Base-by-base conservation (phyloP, 441 rosid species). In the Populus hybrid region DNA sequence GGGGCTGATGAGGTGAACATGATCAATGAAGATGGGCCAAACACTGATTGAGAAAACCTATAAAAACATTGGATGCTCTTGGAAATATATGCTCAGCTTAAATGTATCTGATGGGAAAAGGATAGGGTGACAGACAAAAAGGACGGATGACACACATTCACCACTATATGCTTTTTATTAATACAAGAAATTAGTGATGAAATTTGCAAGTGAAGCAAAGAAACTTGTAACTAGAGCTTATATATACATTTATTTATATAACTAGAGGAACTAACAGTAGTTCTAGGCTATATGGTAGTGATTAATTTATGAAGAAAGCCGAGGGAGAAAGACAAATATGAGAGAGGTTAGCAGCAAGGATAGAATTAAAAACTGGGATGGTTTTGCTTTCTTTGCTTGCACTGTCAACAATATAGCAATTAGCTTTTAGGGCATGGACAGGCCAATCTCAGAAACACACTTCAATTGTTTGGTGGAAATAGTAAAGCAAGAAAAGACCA, bases 141-240 rank as follows among this genome's bases (percentile, higher is more conserved):
- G 57, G 57, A 46, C 18, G 57, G 57, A 4, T 46, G 57, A 46
- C 57, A 46, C 57, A 46, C 57, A 46, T 46, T 46, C 57, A 46
- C 57, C 57, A 46, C 57, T 46, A 46, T 46, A 14, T 46, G 19
- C 57, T 46, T 46, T 46, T 46, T 46, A 46, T 3, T 36, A 73
- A 65, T 32, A 67, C 65, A 73, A 10, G 42, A 38, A 69, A 32
- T 6, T 24, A 28, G 59, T 42, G 78, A 65, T 76, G 79, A 80
- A 79, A 80, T 78, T 84, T 86, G 84, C 77, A 83, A 84, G 86
- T 80, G 84, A 86, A 86, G 88, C 86, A 86, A 82, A 76, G 53
- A 9, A 57, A 69, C 71, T 72, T 74, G 23, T 72, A 68, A 72
- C 50, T 38, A 75, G 72, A 59, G 73, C 72, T 69, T 69, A 57